Evolutionary conservation across 495 filamentous ascomycete genomes (phyloP), one percentile per base, ranked within the genome.

Genomic region (Podospora bellae-mahoneyi): DNA sequence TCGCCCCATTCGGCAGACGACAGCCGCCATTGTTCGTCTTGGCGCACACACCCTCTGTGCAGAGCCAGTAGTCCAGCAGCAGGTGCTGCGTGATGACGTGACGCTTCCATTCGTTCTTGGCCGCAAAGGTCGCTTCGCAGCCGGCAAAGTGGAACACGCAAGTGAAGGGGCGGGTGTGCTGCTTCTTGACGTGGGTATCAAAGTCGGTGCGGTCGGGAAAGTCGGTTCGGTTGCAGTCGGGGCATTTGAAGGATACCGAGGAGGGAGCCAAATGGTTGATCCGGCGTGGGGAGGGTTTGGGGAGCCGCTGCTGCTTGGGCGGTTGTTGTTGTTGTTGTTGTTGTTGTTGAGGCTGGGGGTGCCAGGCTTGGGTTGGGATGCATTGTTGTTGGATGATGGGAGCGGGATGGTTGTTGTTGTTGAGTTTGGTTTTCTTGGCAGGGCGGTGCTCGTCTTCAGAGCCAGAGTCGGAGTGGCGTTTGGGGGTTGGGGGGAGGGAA

Each of bases 61-160:
- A 98, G 70, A 90, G 84, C 86, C 90, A 98, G 80, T 90, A 92
- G 59, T 87, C 81, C 10, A 93, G 83, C 62, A 89, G 86, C 44
- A 97, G 81, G 75, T 98, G 94, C 75, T 96, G 90, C 2, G 90
- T 90, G 34, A 79, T 80, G 71, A 96, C 88, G 76, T 98, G 94
- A 0, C 94, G 89, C 77, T 97, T 84, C 94, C 94, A 98, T 76
- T 97, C 93, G 78, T 97, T 97, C 77, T 97, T 97, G 69, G 83
- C 88, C 19, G 84, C 85, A 70, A 97, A 97, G 6, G 85, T 91
- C 53, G 88, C 87, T n/a, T 64, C 65, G 78, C 93, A 97, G 57
- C 88, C 89, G 73, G 93, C 94, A 32, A 84, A 86, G 34, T 83
- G 78, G 79, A 97, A 94, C 67, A 90, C 89, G 80, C 94, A 98